These are phyloP conservation scores for Penicillium silybi DNA, from an alignment of 495 filamentous ascomycete genomes.

Conservation along the genomic window DNA sequence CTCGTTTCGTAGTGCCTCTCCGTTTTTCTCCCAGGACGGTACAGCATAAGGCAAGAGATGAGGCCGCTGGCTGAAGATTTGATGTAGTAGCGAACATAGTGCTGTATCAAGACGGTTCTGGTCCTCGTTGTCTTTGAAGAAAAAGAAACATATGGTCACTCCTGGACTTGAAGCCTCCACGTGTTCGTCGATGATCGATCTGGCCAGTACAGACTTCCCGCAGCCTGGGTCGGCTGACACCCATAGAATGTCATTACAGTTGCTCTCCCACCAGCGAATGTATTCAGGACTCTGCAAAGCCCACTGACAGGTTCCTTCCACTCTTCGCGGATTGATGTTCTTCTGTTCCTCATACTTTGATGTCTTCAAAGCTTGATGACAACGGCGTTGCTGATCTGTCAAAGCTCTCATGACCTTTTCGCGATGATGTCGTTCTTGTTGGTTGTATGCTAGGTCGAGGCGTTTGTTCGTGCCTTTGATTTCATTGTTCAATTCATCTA, in stretches of 20 bases:
- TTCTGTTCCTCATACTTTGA: conserved; percentile 26
- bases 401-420: conserved; percentile 4
- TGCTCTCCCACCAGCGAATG: conserved; percentile 22
- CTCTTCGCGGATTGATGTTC: conserved; percentile 23
- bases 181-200: conserved; percentile 29
- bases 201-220: conserved; percentile 43
- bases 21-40: conserved; percentile 23
- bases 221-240: conserved; percentile 43
- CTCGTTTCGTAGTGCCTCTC: conserved; percentile 17
- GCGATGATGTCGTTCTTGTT: conserved; percentile 14
- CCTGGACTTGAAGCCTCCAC: conserved; percentile 1
- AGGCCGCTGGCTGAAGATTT: conserved; percentile 29
- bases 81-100: conserved; percentile 39
- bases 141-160: conserved; percentile 41
- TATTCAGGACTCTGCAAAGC: conserved; percentile 30
- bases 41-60: conserved; percentile 26
- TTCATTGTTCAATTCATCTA: conserved; percentile 8
- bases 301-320: conserved; percentile 23
- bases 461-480: conserved; percentile 27
- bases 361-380: conserved; percentile 25
- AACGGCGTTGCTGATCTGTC: conserved; percentile 21
- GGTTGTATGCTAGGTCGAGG: conserved; percentile 13
- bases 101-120: conserved; percentile 28
- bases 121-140: conserved; percentile 41
- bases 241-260: conserved; percentile 35